Base-by-base conservation (phyloP, 1,284 basidiomycete species). In the Rhizopogon hawkerae region DNA sequence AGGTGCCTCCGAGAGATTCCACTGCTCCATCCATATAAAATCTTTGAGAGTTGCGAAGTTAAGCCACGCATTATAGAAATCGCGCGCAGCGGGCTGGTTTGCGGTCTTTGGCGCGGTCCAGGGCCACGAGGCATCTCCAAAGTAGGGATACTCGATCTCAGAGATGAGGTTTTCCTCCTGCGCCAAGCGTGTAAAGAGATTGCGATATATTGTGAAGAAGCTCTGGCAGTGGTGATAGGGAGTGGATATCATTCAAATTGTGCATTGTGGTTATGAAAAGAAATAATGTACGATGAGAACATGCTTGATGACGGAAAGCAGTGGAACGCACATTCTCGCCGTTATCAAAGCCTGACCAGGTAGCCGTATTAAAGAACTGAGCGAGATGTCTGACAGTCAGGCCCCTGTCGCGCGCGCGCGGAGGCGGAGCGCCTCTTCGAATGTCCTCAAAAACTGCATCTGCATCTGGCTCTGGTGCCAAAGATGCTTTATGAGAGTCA, bases 401-500 rank as follows among this genome's bases (percentile, higher is more conserved):
- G 0, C 92, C 93, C 23, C 89, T 79, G 61, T 87, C 89, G 18
- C 83, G 80, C 2, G 79, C 75, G 39, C 79, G 76, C n/a, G 86
- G 71, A 13, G 81, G 75, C 31, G 83, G 76, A 16, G 75, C 75
- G 26, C 92, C 92, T 43, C 71, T 78, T 47, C 81, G 78, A 55
- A 96, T 87, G 58, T 93, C 89, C 54, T 93, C 84, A 58, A 91
- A 91, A 3, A 94, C 80, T 8, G 81, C 83, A 49, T 85, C 77
- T 16, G 81, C 86, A 63, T 94, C 92, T 36, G 88, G 84, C 58
- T 90, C 87, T 1, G 90, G 88, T 9, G 77, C 75, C 6, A 92
- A 74, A n/a, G 88, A 86, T 31, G 91, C 85, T 39, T 89, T 81
- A 65, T 98, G 94, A n/a, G 84, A 84, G 66, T 98, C 95, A 66